These are phyloP conservation scores for Neospermospora avenae DNA, from an alignment of 2,329 filamentous ascomycete genomes.

Conservation along the genomic window DNA sequence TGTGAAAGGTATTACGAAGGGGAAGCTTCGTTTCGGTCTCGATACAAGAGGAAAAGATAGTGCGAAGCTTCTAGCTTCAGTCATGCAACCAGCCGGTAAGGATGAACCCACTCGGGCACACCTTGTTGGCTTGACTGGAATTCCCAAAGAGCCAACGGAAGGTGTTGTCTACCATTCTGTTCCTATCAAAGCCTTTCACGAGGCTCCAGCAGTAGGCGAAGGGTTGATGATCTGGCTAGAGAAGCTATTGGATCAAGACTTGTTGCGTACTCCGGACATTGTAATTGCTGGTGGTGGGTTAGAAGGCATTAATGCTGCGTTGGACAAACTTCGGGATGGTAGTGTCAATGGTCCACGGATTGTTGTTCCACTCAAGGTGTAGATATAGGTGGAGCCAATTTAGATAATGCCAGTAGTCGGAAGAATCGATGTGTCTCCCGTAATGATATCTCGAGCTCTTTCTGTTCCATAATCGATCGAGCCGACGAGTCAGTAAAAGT, in stretches of 20 bases:
- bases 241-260: constrained; percentile 51
- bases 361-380: constrained; percentile 46
- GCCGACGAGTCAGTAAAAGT: too few species aligned
- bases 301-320: constrained; percentile 61
- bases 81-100: constrained; percentile 19
- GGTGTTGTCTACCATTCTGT: constrained; percentile 41
- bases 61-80: constrained; percentile 47
- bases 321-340: constrained; percentile 64
- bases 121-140: constrained; percentile 63
- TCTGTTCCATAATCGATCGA: too few species aligned
- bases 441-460: too few species aligned
- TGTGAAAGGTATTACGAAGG: constrained; percentile 55
- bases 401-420: too few species aligned
- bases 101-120: constrained; percentile 43
- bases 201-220: constrained; percentile 60
- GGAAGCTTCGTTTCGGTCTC: constrained; percentile 61
- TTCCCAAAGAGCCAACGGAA: constrained; percentile 50
- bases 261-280: constrained; percentile 61
- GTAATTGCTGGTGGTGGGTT: constrained; percentile 61
- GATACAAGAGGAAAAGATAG: constrained; percentile 67
- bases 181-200: constrained; percentile 75
- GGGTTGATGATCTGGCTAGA: constrained; percentile 65
- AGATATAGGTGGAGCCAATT: not conserved
- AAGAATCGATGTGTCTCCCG: too few species aligned
- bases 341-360: constrained; percentile 66